Evolutionary conservation across 2,329 filamentous ascomycete species (phyloP), one percentile per base, ranked within the genome.

Genomic region (Talaromyces sp.): DNA sequence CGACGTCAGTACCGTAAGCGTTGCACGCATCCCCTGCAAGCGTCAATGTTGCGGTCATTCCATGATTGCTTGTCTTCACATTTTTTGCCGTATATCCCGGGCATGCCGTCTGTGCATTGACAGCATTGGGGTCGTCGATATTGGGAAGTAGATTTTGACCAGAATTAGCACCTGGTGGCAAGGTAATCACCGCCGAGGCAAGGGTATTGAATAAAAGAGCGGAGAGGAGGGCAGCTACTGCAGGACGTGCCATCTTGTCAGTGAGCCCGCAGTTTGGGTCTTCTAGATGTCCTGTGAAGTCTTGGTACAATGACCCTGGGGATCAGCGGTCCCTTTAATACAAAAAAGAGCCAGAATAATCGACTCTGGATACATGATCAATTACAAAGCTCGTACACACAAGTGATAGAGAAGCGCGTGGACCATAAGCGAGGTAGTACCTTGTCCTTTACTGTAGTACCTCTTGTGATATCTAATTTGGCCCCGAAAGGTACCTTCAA

Each of bases 1-100:
- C 80, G 29, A 95, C 77, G 69, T 95, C 91, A 7, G 81, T 88
- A 0, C 91, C 91, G 64, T 93, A 95, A 26, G 85, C 83, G 72
- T 93, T 89, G 78, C 91, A 86, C 10, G 82, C 70, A 27, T 75
- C 65, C 2, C 83, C 84, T 38, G 82, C 82, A 57, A 87, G 69
- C 0, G 67, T 75, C 66, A 86, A 67, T 3, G 74, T 78, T 6
- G 83, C 84, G 3, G 43, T 50, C n/a, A 41, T 38, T 38, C 35
- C 35, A 38, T 38, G 35, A n/a, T n/a, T n/a, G 6, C 35, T 38
- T 7, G 35, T 71, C 46, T 78, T 65, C 12, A 86, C 75, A 62
- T 80, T 73, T 2, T 77, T 80, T 2, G 83, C 83, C 58, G 72
- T 82, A 68, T 86, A 87, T 0, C 84, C 84, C 3, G 84, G 83